These are phyloP conservation scores for Plantago ovata DNA, from an alignment of 257 asterid genomes.

Conservation along the genomic window DNA sequence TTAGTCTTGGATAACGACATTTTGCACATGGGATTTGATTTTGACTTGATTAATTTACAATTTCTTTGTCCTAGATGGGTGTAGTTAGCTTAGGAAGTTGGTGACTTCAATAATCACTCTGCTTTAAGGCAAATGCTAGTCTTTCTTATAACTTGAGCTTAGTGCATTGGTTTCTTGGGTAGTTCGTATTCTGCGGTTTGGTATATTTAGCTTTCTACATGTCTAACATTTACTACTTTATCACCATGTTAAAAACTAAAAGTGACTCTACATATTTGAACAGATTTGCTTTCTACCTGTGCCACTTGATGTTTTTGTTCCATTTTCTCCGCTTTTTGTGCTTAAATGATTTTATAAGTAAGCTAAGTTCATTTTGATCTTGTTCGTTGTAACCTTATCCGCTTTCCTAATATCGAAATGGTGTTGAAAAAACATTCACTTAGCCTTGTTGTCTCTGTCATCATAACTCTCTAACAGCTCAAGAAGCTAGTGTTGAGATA, in stretches of 20 bases:
- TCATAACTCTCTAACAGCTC: constrained; percentile 1
- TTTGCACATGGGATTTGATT: constrained; percentile 11
- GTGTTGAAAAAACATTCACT: background rate
- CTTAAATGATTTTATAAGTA: background rate
- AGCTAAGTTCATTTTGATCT: constrained; percentile 19
- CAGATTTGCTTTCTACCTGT: too few relatives aligned
- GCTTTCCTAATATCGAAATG: background rate
- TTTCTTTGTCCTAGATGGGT: background rate
- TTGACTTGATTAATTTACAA: background rate
- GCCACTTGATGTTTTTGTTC: background rate
- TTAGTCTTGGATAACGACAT: constrained; percentile 1
- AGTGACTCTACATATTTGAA: too few relatives aligned
- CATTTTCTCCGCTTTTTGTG: background rate
- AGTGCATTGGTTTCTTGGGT: too few relatives aligned
- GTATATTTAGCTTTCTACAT: too few relatives aligned
- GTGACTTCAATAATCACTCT: background rate
- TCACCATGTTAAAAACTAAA: too few relatives aligned
- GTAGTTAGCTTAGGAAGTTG: background rate
- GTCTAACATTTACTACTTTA: too few relatives aligned
- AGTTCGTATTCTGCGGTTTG: too few relatives aligned
- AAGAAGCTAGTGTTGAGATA: constrained; percentile 6
- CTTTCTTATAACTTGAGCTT: too few relatives aligned
- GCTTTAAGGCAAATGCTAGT: too few relatives aligned
- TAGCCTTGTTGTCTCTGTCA: background rate
- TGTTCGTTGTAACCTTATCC: too few relatives aligned